Evolutionary conservation across 2,329 filamentous ascomycete genomes (phyloP).

Genomic region (Claviceps pazoutovae): DNA sequence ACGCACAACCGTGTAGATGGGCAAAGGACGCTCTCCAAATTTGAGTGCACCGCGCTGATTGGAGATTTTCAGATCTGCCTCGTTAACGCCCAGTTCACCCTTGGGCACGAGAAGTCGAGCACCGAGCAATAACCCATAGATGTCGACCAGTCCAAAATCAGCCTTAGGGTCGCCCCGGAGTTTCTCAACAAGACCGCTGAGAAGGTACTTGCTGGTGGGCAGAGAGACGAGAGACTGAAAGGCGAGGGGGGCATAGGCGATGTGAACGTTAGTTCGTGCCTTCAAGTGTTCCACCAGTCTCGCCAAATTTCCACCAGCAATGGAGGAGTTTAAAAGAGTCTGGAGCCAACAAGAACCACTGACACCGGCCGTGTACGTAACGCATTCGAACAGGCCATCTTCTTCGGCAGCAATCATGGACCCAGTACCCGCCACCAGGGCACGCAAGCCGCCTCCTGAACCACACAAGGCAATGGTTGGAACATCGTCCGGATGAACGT

Average conservation of each 20-base stretch:
- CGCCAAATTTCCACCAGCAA: conserved; percentile 53
- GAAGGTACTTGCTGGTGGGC: conserved; percentile 82
- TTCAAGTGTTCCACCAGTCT: conserved; percentile 76
- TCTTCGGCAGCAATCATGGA: conserved; percentile 75
- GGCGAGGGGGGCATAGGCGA: conserved; percentile 80
- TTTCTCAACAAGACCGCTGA: conserved; percentile 84
- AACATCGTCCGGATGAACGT: conserved; percentile 86
- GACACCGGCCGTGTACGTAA: conserved; percentile 89
- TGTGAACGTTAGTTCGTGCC: conserved; percentile 69
- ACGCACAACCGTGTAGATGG: conserved; percentile 89
- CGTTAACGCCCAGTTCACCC: conserved; percentile 60
- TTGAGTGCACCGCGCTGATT: conserved; percentile 67
- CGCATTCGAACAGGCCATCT: conserved; percentile 81
- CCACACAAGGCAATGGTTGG: conserved; percentile 89
- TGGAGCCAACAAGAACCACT: conserved; percentile 96
- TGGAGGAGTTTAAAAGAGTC: conserved; percentile 61
- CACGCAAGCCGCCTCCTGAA: conserved; percentile 80
- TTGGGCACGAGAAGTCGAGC: conserved; percentile 71
- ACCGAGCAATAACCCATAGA: conserved; percentile 78
- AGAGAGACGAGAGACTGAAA: conserved; percentile 70
- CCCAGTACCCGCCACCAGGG: conserved; percentile 78
- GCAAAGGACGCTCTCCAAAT: conserved; percentile 69
- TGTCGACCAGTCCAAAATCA: conserved; percentile 80
- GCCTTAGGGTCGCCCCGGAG: conserved; percentile 58
- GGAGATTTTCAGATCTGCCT: conserved; percentile 77